These are phyloP conservation scores for Populus alba DNA, from an alignment of 345 rosid species.

Conservation along the genomic window DNA sequence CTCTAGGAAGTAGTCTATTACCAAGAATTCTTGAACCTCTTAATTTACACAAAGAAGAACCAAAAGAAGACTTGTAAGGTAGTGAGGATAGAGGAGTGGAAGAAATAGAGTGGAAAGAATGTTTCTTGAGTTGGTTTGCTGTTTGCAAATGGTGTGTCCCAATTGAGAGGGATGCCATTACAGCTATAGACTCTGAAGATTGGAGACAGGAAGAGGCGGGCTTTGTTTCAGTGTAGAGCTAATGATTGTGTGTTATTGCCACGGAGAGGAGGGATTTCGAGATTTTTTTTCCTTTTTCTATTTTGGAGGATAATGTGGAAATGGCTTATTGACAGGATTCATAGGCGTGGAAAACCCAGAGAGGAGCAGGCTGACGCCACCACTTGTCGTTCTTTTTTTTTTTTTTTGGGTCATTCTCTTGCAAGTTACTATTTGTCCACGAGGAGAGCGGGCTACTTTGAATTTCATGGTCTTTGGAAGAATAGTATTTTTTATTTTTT, in stretches of 20 bases:
- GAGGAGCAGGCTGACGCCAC: not conserved
- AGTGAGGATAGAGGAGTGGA: conserved; percentile 17
- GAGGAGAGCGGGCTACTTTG: not conserved
- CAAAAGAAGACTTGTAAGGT: conserved; percentile 28
- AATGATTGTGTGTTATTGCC: not conserved
- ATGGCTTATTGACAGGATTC: not conserved
- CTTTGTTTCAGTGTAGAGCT: not conserved
- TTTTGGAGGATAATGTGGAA: not conserved
- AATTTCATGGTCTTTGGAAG: too few relatives aligned
- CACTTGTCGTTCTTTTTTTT: not conserved
- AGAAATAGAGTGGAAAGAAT: conserved; percentile 26
- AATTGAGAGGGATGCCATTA: conserved; percentile 60
- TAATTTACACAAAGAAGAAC: conserved; percentile 34
- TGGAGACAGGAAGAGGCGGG: not conserved
- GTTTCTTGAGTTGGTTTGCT: conserved; percentile 28
- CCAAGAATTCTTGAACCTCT: conserved; percentile 43
- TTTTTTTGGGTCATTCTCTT: not conserved
- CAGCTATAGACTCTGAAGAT: conserved; percentile 4
- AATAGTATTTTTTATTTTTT: too few relatives aligned
- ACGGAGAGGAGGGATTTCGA: not conserved
- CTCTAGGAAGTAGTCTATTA: conserved; percentile 51
- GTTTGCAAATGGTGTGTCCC: conserved; percentile 41
- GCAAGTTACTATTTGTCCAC: not conserved
- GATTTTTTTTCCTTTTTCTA: too few relatives aligned
- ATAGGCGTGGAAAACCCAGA: not conserved